Evolutionary conservation across 352 stramenopile species (phyloP).

Genomic region (Thalassiosira hispida): DNA sequence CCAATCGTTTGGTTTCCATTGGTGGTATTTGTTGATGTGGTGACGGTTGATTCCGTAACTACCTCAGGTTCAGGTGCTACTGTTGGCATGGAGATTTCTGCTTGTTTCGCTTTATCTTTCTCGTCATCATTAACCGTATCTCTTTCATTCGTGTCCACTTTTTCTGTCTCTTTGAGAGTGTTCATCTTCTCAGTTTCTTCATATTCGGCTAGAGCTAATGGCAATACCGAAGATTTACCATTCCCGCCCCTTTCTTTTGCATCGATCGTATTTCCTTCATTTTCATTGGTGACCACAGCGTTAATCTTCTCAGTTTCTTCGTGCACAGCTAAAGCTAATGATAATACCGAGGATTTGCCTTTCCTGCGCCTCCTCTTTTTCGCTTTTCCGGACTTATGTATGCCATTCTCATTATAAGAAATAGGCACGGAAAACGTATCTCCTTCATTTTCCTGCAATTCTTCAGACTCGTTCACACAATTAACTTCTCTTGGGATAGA

Average conservation of each 20-base stretch:
- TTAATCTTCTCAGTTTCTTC: conserved; percentile 2
- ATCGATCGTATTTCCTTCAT: background rate
- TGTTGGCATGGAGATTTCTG: background rate
- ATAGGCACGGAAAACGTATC: no score
- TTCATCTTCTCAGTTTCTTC: conserved; percentile 3
- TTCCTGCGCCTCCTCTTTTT: background rate
- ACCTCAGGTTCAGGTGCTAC: background rate
- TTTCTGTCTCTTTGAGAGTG: background rate
- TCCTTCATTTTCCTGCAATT: background rate
- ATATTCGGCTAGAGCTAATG: conserved; percentile 16
- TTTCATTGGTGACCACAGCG: background rate
- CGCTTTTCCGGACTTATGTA: no score
- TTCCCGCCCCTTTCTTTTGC: conserved; percentile 1
- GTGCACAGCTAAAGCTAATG: conserved; percentile 14
- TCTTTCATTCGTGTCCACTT: background rate
- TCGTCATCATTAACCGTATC: background rate
- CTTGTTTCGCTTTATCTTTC: background rate
- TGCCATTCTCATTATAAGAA: no score
- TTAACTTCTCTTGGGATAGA: background rate
- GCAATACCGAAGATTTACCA: background rate
- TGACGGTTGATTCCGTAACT: conserved; percentile 9
- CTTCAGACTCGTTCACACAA: background rate
- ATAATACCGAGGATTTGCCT: background rate
- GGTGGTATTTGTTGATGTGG: conserved; percentile 1
- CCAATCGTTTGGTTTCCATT: background rate